Base-by-base conservation (phyloP, 345 rosid genomes). In the Gossypium anomalum region DNA sequence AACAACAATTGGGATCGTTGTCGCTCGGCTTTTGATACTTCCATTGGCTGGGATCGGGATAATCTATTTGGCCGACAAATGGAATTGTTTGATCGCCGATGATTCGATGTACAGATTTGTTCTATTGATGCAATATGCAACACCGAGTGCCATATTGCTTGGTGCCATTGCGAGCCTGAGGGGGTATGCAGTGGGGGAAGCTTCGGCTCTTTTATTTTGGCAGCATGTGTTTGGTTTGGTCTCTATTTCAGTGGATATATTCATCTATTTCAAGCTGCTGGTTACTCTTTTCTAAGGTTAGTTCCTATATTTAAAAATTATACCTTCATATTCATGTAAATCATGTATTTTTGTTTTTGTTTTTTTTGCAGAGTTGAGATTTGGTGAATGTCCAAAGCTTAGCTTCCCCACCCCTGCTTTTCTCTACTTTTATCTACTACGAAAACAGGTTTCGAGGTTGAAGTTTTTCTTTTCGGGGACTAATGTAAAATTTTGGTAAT, bases 71-170 rank as follows among this genome's bases (percentile, higher is more conserved):
- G 89, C 87, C 1, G 79, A 80, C 25, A 72, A 68, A 63, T 74
- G 78, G 83, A 29, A 70, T n/a, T 38, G 78, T 7, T 43, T 82
- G 70, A 70, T 84, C 29, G 27, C 55, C 0, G 86, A 77, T 6
- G 79, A 77, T 22, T 41, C 80, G 23, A 10, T 86, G 75, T 84
- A 70, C 58, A 68, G 67, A 48, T 84, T 86, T n/a, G 87, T 86
- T 65, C 74, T 79, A 27, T 67, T 84, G 79, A 80, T 84, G 65
- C 86, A 86, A 73, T 84, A 84, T 71, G 75, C 86, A 38, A 81
- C 80, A 25, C 86, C 87, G 16, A 86, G 84, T 51, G 85, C 86
- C 6, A 80, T 82, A 13, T 61, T 79, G 79, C 7, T 82, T 19
- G 85, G 81, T 1, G 83, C 80, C 43, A 59, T 80, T 14, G 85